Evolutionary conservation across 345 rosid species (phyloP).

Genomic region (Turritis glabra): DNA sequence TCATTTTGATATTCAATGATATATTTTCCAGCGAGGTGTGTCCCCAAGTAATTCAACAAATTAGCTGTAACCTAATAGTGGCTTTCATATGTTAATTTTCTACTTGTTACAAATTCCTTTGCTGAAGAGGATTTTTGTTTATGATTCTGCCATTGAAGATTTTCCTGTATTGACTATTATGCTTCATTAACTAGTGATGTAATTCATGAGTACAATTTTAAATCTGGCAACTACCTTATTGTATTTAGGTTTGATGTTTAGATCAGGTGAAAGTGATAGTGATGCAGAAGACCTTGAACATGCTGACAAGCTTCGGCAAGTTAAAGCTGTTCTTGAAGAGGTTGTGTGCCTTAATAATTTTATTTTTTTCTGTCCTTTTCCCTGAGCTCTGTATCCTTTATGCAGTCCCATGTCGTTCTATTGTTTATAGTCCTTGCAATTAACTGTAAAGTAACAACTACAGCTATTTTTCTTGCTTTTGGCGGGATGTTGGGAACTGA

Average conservation of each 20-base stretch:
- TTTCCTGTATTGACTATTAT: not conserved
- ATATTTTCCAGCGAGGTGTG: not conserved
- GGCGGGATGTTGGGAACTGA: not conserved
- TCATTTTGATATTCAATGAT: conserved; percentile 6
- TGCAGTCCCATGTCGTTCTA: not conserved
- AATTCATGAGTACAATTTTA: not conserved
- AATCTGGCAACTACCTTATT: conserved; percentile 8
- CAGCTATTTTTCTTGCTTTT: not conserved
- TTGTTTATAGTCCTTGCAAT: not conserved
- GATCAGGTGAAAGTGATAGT: conserved; percentile 93
- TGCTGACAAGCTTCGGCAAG: conserved; percentile 99
- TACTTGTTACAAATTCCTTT: not conserved
- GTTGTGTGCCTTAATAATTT: conserved; percentile 39
- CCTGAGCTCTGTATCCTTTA: conserved; percentile 14
- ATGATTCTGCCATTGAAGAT: conserved; percentile 3
- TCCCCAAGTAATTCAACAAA: not conserved
- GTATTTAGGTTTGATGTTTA: conserved; percentile 39
- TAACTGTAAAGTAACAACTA: not conserved
- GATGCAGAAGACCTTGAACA: conserved; percentile 99
- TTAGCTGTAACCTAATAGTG: conserved; percentile 1
- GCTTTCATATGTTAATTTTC: not conserved
- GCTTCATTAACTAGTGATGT: conserved; percentile 5
- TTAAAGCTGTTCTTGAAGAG: conserved; percentile 99
- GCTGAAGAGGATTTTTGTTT: not conserved
- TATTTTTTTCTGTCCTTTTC: not conserved